Percentiles rank a stretch among this genome's conserved stretches.
phyloP scores from a whole-genome alignment of 2,329 filamentous ascomycete genomes.

The Sclerotinia trifoliorum region DNA sequence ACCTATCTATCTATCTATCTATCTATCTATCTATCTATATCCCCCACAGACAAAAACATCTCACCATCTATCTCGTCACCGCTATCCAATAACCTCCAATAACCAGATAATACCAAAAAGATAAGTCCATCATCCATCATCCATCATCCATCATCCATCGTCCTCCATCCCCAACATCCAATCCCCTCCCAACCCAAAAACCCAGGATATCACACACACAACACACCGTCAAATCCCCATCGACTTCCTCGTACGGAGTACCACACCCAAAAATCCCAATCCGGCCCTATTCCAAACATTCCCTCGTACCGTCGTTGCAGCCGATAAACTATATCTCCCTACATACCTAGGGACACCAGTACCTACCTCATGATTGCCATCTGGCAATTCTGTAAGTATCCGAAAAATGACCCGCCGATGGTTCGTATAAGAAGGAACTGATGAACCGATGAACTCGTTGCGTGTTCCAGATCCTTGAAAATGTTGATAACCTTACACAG shows the following conservation, averaged over 20 bases:
- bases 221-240: background rate
- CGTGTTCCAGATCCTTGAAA: too few species aligned
- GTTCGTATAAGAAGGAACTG: background rate
- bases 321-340: background rate
- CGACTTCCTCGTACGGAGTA: background rate
- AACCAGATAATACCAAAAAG: too few species aligned
- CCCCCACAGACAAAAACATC: too few species aligned
- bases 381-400: constrained; percentile 7
- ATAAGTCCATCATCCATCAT: background rate
- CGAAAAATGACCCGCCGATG: background rate
- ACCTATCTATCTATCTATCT: background rate
- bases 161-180: background rate
- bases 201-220: background rate
- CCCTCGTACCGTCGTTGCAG: background rate
- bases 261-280: background rate
- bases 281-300: background rate
- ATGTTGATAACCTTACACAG: too few species aligned
- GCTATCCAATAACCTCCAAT: too few species aligned
- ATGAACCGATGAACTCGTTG: background rate
- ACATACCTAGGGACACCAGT: too few species aligned
- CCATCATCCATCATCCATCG: background rate
- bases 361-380: constrained; percentile 20
- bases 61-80: background rate
- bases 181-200: too few species aligned
- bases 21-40: background rate